Conservation (phyloP, 1,284 basidiomycete genomes). For the Cutaneotrichosporon mucoides region DNA sequence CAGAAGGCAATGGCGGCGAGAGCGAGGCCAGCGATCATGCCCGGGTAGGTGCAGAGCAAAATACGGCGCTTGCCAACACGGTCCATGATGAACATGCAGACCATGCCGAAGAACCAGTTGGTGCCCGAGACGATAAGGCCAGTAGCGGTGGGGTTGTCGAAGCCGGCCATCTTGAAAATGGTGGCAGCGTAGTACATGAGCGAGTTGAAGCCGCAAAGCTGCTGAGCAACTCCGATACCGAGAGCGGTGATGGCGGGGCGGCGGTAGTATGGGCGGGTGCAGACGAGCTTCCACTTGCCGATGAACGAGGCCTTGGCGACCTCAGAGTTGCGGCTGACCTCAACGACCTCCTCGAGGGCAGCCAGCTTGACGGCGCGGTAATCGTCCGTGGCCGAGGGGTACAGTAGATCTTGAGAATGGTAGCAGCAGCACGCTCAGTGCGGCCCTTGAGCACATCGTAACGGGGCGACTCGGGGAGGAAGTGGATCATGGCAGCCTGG, state of each 20-base stretch:
- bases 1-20: slow-evolving; percentile 43
- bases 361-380: slow-evolving; percentile 43
- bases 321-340: slow-evolving; percentile 21
- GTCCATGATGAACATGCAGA: slow-evolving; percentile 43
- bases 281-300: slow-evolving; percentile 57
- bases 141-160: slow-evolving; percentile 36
- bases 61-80: slow-evolving; percentile 41
- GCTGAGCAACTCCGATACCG: slow-evolving; percentile 56
- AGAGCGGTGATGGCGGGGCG: slow-evolving; percentile 61
- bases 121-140: slow-evolving; percentile 34
- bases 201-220: slow-evolving; percentile 49
- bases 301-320: slow-evolving; percentile 49
- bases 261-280: slow-evolving; percentile 60
- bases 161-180: slow-evolving; percentile 42
- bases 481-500: slow-evolving; percentile 33
- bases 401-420: slow-evolving; percentile 39
- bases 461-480: slow-evolving; percentile 46
- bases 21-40: slow-evolving; percentile 41
- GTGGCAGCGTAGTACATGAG: slow-evolving; percentile 46
- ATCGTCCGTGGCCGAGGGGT: slow-evolving; percentile 32
- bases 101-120: slow-evolving; percentile 36
- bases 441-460: slow-evolving; percentile 39
- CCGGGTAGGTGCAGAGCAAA: slow-evolving; percentile 37
- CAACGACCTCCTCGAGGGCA: slow-evolving; percentile 43
- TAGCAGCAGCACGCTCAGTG: slow-evolving; percentile 30